Conservation (phyloP, 164 flowering plant genomes). For the Dillenia turbinata region DNA sequence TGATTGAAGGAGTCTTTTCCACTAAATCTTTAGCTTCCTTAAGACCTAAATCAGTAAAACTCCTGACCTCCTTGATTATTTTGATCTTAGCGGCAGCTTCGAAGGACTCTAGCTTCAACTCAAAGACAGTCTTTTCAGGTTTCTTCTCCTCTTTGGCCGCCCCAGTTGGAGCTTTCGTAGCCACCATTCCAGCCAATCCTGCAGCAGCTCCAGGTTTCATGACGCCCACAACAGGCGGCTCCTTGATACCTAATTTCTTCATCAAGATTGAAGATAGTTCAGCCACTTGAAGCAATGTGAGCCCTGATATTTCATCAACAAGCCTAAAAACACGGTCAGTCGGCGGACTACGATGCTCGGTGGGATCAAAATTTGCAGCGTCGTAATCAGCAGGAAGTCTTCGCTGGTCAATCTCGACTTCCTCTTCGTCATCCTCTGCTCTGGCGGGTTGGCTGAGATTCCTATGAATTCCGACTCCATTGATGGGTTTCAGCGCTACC, state of each 20-base stretch:
- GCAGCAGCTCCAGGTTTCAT: slow-evolving; percentile 69
- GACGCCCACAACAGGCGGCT: slow-evolving; percentile 52
- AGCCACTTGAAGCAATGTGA: slow-evolving; percentile 54
- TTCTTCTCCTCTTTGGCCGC: slow-evolving; percentile 64
- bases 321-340: slow-evolving; percentile 76
- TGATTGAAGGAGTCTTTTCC: slow-evolving; percentile 69
- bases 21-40: slow-evolving; percentile 89
- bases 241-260: slow-evolving; percentile 69
- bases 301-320: slow-evolving; percentile 72
- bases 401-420: slow-evolving; percentile 66
- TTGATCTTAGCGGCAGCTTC: slow-evolving; percentile 77
- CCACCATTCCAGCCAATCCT: slow-evolving; percentile 30
- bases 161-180: slow-evolving; percentile 17
- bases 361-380: slow-evolving; percentile 76
- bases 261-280: slow-evolving; percentile 59
- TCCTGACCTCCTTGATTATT: slow-evolving; percentile 74
- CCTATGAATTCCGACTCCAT: slow-evolving; percentile 15
- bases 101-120: slow-evolving; percentile 57
- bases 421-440: slow-evolving; percentile 49
- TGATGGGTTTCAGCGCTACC: slow-evolving; percentile 6
- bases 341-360: slow-evolving; percentile 89
- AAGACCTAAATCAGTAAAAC: slow-evolving; percentile 73
- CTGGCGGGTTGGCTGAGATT: slow-evolving; percentile 41
- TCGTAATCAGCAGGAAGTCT: slow-evolving; percentile 90
- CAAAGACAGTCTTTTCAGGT: slow-evolving; percentile 75